A percentile compares a stretch with the other conserved stretches of the same genome.
Evolutionary conservation across 805 yeast species (phyloP).

Genomic region (Jamesozyma piceae): DNA sequence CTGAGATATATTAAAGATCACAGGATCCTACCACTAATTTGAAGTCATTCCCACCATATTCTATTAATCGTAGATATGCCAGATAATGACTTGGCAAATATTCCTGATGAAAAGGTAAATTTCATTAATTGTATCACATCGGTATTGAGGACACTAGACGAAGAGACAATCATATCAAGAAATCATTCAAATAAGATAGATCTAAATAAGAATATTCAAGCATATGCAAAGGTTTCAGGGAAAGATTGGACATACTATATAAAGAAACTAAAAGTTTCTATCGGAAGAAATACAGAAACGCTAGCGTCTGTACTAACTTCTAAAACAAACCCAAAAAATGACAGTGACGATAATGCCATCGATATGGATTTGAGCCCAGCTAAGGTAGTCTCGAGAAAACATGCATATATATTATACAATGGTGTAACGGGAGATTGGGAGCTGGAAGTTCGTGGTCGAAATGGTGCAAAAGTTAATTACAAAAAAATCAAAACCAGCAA

Average conservation of each 20-base stretch:
- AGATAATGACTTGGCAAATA: constrained; percentile 4
- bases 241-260: constrained; percentile 89
- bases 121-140: constrained; percentile 66
- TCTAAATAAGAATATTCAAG: constrained; percentile 67
- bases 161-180: constrained; percentile 64
- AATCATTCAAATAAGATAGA: constrained; percentile 63
- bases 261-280: constrained; percentile 57
- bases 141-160: constrained; percentile 59
- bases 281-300: constrained; percentile 69
- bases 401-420: constrained; percentile 76
- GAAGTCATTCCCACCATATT: no score
- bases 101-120: constrained; percentile 33
- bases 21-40: no score
- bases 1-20: no score
- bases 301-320: not conserved
- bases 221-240: constrained; percentile 94
- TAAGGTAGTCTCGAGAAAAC: constrained; percentile 88
- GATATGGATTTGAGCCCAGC: constrained; percentile 92
- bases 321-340: not conserved
- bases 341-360: not conserved
- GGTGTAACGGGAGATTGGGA: constrained; percentile 72
- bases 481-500: constrained; percentile 37
- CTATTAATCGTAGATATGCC: no score
- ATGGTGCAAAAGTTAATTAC: constrained; percentile 87
- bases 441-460: constrained; percentile 70